phyloP scores from a whole-genome alignment of 129 eudicot genomes.

The Helianthus annuus region HanXRQr2.0-SUNRISE NC_035437.2:126441830-126442329 shows the following conservation, averaged over 20 bases:
- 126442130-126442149: not conserved
- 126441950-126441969: not conserved
- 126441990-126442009: too few species aligned
- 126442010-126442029: not conserved
- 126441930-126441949: too few species aligned
- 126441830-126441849: conserved; percentile 9
- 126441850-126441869: not conserved
- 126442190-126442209: not conserved
- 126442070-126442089: not conserved
- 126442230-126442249: too few species aligned
- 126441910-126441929: too few species aligned
- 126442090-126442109: not conserved
- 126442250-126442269: too few species aligned
- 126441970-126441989: too few species aligned
- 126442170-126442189: not conserved
- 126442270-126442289: too few species aligned
- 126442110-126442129: not conserved
- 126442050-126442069: not conserved
- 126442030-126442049: not conserved
- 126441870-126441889: not conserved
- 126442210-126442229: too few species aligned
- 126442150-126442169: not conserved
- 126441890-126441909: too few species aligned
- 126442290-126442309: too few species aligned
- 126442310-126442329: too few species aligned